Evolutionary conservation across 495 filamentous ascomycete genomes (phyloP).

Genomic region (Arthonia radiata): DNA sequence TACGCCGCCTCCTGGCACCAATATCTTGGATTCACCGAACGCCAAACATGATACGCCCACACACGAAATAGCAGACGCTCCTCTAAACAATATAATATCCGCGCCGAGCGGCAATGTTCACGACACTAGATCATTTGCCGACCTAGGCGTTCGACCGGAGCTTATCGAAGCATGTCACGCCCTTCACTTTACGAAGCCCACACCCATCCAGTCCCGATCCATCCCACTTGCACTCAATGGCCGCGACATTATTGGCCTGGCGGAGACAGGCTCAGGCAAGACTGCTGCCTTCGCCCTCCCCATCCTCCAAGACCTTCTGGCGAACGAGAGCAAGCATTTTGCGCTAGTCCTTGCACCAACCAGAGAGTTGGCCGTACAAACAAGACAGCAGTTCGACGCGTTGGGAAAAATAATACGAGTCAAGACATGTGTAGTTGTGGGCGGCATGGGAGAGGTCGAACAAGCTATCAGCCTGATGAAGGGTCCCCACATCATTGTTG

Average conservation of each 20-base stretch:
- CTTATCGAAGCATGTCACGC: constrained; percentile 60
- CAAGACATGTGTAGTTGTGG: constrained; percentile 53
- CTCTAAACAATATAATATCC: no score
- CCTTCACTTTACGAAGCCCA: constrained; percentile 58
- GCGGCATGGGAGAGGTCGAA: constrained; percentile 84
- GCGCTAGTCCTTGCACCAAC: constrained; percentile 73
- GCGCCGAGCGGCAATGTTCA: no score
- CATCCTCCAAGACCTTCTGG: constrained; percentile 38
- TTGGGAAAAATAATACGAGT: constrained; percentile 66
- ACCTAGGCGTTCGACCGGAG: no score
- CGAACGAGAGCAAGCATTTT: constrained; percentile 16
- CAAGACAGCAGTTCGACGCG: constrained; percentile 58
- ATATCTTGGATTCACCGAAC: no score
- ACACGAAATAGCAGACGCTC: no score
- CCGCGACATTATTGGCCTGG: constrained; percentile 74
- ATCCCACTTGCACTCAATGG: constrained; percentile 53
- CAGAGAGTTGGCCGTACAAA: constrained; percentile 78
- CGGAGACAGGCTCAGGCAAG: constrained; percentile 88
- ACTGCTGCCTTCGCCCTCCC: constrained; percentile 79
- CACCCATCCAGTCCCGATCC: constrained; percentile 18
- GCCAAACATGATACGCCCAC: no score
- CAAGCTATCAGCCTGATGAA: constrained; percentile 75
- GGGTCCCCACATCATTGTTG: constrained; percentile 72
- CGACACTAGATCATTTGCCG: no score
- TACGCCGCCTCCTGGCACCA: no score